Base-by-base conservation (phyloP, 352 stramenopile species). In the Phytopythium oedochilum region DNA sequence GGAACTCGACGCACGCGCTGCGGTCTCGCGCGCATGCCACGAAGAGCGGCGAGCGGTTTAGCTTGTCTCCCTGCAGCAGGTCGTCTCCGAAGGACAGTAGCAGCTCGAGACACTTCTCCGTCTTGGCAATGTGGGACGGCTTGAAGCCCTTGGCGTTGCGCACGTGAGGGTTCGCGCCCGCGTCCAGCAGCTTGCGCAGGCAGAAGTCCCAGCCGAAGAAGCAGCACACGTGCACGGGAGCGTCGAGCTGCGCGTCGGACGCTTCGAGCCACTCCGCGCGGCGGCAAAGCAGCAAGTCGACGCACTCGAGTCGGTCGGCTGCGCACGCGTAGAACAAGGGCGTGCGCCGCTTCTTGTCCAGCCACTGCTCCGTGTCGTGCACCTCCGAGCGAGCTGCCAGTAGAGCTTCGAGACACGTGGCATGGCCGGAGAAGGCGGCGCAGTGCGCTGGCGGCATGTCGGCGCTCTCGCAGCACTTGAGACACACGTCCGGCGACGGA, bases 81-180 rank as follows among this genome's bases (percentile, higher is more conserved):
- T 88, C 77, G 53, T 88, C 77, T 11, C 77, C 74, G 47, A 73
- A 83, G 5, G 71, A 66, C 23, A 84, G 60, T 17, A 88, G 62
- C 2, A 77, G 61, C 51, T 81, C 71, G 29, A 86, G 66, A 55
- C 77, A 85, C 49, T 73, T 66, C 8, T 67, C 61, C 3, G 69
- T 83, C 36, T 77, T 77, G 43, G 77, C 74, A 31, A 88, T 80
- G 50, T 88, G 77, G 0, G 73, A 85, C 25, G 77, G 77, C 29
- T 83, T 83, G 58, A 88, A 88, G 0, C 77, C 77, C 53, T 88
- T 88, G 18, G 74, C 77, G 22, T 88, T 88, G 47, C 77, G 77
- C 2, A 64, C 70, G 54, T 88, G 77, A 5, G 77, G 77, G 40
- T 88, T 68, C n/a, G 74, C 73, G 2, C 77, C 77, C 12, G 67